phyloP scores from a whole-genome alignment of 208 protist species.

The Crithidia thermophila region DNA sequence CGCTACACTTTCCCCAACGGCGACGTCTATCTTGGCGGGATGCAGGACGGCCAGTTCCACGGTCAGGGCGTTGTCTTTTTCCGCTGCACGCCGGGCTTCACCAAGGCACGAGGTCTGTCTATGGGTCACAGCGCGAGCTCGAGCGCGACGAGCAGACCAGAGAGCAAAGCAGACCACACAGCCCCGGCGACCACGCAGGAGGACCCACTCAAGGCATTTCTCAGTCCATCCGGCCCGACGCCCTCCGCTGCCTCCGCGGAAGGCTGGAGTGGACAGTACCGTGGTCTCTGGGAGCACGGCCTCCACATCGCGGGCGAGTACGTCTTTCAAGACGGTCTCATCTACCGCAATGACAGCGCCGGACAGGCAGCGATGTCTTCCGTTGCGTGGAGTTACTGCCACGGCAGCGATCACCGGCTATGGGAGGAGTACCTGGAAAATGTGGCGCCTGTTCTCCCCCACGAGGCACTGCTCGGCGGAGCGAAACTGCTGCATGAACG shows the following conservation, averaged over 20 bases:
- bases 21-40: constrained; percentile 77
- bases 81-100: constrained; percentile 15
- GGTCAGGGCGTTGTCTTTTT: constrained; percentile 86
- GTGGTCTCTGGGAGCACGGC: constrained; percentile 83
- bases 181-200: neutral
- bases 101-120: too few relatives aligned
- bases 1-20: constrained; percentile 85
- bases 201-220: constrained; percentile 13
- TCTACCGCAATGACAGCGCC: constrained; percentile 47
- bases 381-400: constrained; percentile 80
- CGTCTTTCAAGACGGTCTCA: constrained; percentile 85
- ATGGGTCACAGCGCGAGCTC: too few relatives aligned
- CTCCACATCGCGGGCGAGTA: constrained; percentile 69
- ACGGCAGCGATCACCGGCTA: constrained; percentile 75
- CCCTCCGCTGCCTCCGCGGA: neutral
- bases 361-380: constrained; percentile 14
- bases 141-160: too few relatives aligned
- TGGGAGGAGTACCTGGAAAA: constrained; percentile 86
- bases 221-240: neutral
- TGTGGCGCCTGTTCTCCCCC: constrained; percentile 74
- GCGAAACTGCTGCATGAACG: constrained; percentile 19
- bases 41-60: constrained; percentile 84
- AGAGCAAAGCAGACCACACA: neutral
- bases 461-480: constrained; percentile 69
- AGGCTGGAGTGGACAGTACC: constrained; percentile 75